These are phyloP conservation scores for Candida arabinofermentans DNA, from an alignment of 805 yeast species.

Conservation along the genomic window DNA sequence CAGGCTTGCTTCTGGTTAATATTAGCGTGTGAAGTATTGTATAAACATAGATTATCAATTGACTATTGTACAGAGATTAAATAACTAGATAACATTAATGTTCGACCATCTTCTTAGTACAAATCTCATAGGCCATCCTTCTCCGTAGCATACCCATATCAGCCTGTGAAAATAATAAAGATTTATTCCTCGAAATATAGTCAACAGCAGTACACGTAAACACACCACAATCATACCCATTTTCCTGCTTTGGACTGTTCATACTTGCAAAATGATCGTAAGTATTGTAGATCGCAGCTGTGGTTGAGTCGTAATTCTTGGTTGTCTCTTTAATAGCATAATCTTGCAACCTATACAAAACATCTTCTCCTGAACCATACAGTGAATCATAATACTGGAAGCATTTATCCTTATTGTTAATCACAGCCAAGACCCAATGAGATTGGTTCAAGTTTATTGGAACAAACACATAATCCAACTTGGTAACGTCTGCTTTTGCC, in stretches of 20 bases:
- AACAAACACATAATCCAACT: constrained; percentile 62
- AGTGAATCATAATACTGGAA: constrained; percentile 80
- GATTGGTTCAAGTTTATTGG: constrained; percentile 83
- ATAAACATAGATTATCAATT: not conserved
- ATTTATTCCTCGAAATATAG: constrained; percentile 48
- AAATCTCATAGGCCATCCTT: constrained; percentile 62
- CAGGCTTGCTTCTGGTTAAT: not conserved
- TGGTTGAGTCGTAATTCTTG: constrained; percentile 38
- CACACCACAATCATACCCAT: constrained; percentile 95
- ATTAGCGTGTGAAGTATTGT: not conserved
- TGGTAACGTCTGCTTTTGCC: constrained; percentile 60
- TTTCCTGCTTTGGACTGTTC: constrained; percentile 73
- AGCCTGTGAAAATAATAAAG: constrained; percentile 52
- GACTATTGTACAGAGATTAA: too few relatives aligned
- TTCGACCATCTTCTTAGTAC: constrained; percentile 12
- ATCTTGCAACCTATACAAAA: constrained; percentile 45
- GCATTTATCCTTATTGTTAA: constrained; percentile 55
- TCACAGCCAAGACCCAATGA: constrained; percentile 89
- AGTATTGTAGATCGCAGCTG: constrained; percentile 25
- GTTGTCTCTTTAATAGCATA: constrained; percentile 70
- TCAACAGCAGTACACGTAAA: constrained; percentile 79
- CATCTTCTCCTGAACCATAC: constrained; percentile 40
- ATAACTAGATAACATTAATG: constrained; percentile 3
- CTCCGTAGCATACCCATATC: constrained; percentile 70
- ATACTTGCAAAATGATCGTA: constrained; percentile 23